These are phyloP conservation scores for Rhododendron vialii DNA, from an alignment of 148 eudicot genomes.

Conservation along the genomic window DNA sequence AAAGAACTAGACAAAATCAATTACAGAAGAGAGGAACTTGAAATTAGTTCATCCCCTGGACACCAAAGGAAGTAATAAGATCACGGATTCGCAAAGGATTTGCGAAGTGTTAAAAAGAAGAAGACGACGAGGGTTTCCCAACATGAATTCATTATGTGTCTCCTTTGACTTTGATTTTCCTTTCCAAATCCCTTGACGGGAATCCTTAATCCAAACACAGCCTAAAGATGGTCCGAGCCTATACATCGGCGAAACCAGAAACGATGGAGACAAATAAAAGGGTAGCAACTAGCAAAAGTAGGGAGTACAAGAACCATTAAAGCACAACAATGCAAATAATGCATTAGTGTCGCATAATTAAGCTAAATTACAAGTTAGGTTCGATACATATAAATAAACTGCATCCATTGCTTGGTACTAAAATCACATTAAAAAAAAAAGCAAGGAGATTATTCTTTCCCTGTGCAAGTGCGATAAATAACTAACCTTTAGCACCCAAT, in stretches of 20 bases:
- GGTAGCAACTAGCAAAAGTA: not conserved
- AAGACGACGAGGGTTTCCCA: not conserved
- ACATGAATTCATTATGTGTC: not conserved
- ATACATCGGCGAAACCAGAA: not conserved
- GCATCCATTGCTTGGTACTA: not conserved
- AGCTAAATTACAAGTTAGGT: not conserved
- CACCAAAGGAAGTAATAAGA: not conserved
- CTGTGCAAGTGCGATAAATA: not conserved
- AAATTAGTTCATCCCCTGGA: not conserved
- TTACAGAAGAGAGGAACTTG: not conserved
- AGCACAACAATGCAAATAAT: not conserved
- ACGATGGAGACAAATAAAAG: not conserved
- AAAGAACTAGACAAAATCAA: not conserved
- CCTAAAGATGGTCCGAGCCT: not conserved
- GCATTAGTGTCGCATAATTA: not conserved
- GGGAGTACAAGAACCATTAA: not conserved
- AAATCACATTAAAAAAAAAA: not conserved
- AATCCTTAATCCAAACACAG: not conserved
- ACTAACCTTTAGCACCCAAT: slow-evolving; percentile 58
- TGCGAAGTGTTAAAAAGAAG: not conserved
- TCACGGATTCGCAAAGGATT: not conserved
- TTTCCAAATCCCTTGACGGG: not conserved
- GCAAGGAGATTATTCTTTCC: not conserved
- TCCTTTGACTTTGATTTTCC: not conserved
- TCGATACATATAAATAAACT: not conserved